Evolutionary conservation across 495 filamentous ascomycete genomes (phyloP), one percentile per base, ranked within the genome.

Genomic region (Hypoxylon cercidicola): DNA sequence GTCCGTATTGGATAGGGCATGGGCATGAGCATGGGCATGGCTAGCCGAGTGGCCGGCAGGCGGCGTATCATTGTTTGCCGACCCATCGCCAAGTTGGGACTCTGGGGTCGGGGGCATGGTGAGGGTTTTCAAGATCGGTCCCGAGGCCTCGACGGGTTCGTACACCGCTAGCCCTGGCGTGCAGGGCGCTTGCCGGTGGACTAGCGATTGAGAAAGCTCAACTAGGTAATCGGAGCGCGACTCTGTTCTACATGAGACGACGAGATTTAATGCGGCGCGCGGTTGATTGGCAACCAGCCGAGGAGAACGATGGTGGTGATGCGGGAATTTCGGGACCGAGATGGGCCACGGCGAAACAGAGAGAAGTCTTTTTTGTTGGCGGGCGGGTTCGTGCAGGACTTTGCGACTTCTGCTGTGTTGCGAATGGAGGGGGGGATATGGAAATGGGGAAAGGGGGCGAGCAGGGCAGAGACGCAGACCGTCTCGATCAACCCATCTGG

Each of bases 1-100:
- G 59, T 78, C 72, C 52, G 60, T 51, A 32, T 69, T 67, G 47
- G 54, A 55, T 28, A 47, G 62, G 41, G 73, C 60, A 71, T 74
- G 60, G 74, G n/a, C n/a, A n/a, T n/a, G n/a, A n/a, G n/a, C n/a
- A n/a, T n/a, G n/a, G n/a, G n/a, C n/a, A n/a, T n/a, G n/a, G n/a
- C 72, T 67, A 73, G 70, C 57, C 72, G 72, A 74, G 40, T 57
- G 62, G 71, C 70, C 70, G 74, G 65, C 73, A 40, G 65, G 64
- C 60, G 65, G 60, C 63, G 55, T 73, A 43, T 71, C 77, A 55
- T 72, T 69, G 37, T 63, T 67, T 20, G 50, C 52, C 49, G 71
- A 66, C 25, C 59, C 65, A 60, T 74, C 71, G 63, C 65, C 71
- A 55, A 60, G 58, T 37, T 74, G 71, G 43, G 71, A 74, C 43